These are phyloP conservation scores for Sporothrix luriei DNA, from an alignment of 2,329 filamentous ascomycete genomes.

Conservation along the genomic window DNA sequence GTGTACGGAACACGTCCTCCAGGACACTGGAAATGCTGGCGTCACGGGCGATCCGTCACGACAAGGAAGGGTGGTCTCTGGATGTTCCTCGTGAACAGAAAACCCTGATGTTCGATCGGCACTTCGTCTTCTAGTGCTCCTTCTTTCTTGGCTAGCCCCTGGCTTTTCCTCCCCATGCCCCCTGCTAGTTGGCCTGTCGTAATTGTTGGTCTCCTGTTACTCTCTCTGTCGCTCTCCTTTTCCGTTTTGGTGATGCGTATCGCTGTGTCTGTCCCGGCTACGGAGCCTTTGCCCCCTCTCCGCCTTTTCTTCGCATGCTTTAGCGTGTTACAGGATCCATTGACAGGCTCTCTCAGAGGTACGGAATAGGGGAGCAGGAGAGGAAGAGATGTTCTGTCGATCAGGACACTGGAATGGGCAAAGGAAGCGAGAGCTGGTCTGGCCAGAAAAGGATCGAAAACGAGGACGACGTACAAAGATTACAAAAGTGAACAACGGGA, in stretches of 20 bases:
- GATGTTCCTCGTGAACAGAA: constrained; percentile 17
- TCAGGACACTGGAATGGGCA: constrained; percentile 22
- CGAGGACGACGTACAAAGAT: not conserved
- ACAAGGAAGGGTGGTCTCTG: constrained; percentile 20
- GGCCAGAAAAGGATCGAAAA: constrained; percentile 7
- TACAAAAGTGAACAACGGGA: no score
- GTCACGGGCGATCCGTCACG: constrained; percentile 1
- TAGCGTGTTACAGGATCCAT: constrained; percentile 24
- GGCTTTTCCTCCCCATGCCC: not conserved
- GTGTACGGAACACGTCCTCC: not conserved
- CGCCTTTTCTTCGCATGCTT: constrained; percentile 3
- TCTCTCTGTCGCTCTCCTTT: not conserved
- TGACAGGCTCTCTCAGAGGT: not conserved
- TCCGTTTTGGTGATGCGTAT: not conserved
- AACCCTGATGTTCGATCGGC: constrained; percentile 18
- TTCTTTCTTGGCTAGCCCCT: constrained; percentile 19
- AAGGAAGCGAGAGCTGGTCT: constrained; percentile 8
- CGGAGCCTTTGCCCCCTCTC: constrained; percentile 3
- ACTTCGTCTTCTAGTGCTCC: constrained; percentile 18
- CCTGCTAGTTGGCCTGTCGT: constrained; percentile 1
- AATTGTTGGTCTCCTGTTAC: not conserved
- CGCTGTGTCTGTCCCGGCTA: not conserved
- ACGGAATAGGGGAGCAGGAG: not conserved
- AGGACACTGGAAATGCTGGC: not conserved
- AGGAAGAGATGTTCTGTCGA: constrained; percentile 7